phyloP scores from a whole-genome alignment of 768 basidiomycete genomes.

The Agaricus sinodeliciosus region DNA sequence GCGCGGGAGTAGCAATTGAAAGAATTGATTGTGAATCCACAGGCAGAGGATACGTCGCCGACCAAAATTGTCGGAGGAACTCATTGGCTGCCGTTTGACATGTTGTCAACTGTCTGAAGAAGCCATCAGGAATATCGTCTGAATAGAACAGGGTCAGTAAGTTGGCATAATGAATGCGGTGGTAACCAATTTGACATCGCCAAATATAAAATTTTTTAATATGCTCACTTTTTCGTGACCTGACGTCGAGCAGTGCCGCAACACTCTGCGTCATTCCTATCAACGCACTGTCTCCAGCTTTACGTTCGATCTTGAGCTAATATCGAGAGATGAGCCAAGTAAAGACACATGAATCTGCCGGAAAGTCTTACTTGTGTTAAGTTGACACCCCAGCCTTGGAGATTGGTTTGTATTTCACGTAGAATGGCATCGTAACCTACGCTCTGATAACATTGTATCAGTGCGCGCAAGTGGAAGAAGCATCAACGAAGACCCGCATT shows the following conservation, averaged over 20 bases:
- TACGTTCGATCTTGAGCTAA: conserved; percentile 64
- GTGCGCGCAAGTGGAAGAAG: background rate
- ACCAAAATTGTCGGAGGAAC: conserved; percentile 95
- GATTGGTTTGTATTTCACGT: conserved; percentile 36
- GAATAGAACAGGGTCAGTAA: background rate
- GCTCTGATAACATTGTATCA: conserved; percentile 22
- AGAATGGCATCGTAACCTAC: conserved; percentile 44
- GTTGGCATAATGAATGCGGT: background rate
- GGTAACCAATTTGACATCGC: background rate
- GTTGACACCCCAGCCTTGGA: conserved; percentile 51
- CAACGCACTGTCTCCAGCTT: conserved; percentile 62
- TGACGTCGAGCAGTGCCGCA: conserved; percentile 59
- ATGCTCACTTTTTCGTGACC: conserved; percentile 54
- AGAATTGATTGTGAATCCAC: conserved; percentile 32
- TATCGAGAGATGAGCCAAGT: background rate
- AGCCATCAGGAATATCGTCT: conserved; percentile 77
- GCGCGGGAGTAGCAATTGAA: conserved; percentile 48
- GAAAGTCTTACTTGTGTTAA: conserved; percentile 46
- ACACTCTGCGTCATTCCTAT: conserved; percentile 77
- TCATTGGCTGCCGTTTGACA: conserved; percentile 94
- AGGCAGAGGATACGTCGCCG: conserved; percentile 71
- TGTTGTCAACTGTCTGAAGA: conserved; percentile 79
- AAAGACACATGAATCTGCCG: background rate
- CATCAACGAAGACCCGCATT: conserved; percentile 16
- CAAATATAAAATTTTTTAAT: background rate